Conservation (phyloP, 1,139 yeast species). For the Pichia sp. region DNA sequence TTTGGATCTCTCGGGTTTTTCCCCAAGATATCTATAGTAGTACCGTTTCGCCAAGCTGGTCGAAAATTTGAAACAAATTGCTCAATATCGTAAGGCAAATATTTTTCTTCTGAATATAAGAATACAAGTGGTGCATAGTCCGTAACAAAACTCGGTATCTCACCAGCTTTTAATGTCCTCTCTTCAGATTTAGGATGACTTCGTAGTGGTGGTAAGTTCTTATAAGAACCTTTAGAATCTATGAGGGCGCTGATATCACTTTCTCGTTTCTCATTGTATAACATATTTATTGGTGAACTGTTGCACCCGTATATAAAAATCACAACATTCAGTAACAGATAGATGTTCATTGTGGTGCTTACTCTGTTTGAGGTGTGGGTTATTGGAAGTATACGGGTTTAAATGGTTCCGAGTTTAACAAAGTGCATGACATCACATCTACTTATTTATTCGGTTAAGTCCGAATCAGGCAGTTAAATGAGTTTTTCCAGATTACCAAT, state of each 20-base stretch:
- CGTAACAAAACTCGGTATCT: conserved; percentile 67
- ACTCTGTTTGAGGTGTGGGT: no score
- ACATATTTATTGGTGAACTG: neutral
- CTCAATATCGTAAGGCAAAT: conserved; percentile 74
- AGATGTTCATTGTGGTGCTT: neutral
- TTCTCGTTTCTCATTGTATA: conserved; percentile 3
- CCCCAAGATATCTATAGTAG: conserved; percentile 33
- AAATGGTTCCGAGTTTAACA: no score
- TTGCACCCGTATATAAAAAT: neutral
- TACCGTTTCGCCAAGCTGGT: conserved; percentile 42
- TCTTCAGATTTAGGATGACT: conserved; percentile 23
- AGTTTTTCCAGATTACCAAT: no score
- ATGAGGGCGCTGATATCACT: conserved; percentile 1
- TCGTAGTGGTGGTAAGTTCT: conserved; percentile 25
- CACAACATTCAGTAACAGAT: neutral
- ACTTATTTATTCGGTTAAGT: no score
- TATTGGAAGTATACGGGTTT: no score
- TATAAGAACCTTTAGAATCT: conserved; percentile 10
- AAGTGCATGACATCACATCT: no score
- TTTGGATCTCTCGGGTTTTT: conserved; percentile 16
- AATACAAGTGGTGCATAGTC: conserved; percentile 77
- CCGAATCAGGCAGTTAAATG: no score
- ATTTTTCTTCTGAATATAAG: conserved; percentile 80
- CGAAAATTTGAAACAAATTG: conserved; percentile 61
- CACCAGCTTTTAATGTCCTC: conserved; percentile 39